Percentiles rank a stretch among this genome's conserved stretches.
Evolutionary conservation across 768 basidiomycete species (phyloP).

Genomic region (Leccinum fibrillosum): DNA sequence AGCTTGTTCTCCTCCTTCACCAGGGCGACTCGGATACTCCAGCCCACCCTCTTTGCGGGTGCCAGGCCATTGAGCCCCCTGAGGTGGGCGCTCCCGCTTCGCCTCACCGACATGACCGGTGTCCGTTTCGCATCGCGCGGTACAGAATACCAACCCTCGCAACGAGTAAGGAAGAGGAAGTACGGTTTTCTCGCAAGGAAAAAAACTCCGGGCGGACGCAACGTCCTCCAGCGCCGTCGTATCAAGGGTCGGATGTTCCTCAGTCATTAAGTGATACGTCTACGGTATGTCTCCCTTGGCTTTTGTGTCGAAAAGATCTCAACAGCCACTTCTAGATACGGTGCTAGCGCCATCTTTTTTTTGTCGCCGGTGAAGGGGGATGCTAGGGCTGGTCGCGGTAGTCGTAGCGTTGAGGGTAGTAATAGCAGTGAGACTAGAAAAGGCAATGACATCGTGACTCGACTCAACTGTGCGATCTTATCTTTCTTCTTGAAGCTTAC

Average conservation of each 20-base stretch:
- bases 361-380: not conserved
- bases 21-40: conserved; percentile 23
- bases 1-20: conserved; percentile 19
- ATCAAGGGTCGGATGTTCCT: conserved; percentile 77
- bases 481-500: not conserved
- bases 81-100: conserved; percentile 22
- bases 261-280: conserved; percentile 55
- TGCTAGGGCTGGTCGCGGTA: not conserved
- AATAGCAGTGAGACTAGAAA: conserved; percentile 15
- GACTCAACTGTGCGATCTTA: not conserved
- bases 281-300: conserved; percentile 8
- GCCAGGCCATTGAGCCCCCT: conserved; percentile 15
- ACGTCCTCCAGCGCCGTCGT: conserved; percentile 64
- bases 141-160: conserved; percentile 95
- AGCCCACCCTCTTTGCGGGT: conserved; percentile 10
- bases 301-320: not conserved
- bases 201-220: conserved; percentile 64
- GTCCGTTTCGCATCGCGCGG: conserved; percentile 67
- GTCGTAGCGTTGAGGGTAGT: not conserved
- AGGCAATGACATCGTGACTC: conserved; percentile 11
- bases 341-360: too few species aligned
- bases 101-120: conserved; percentile 16
- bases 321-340: not conserved
- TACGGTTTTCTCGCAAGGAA: conserved; percentile 87
- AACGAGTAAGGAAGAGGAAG: conserved; percentile 87